Evolutionary conservation across 2,329 filamentous ascomycete species (phyloP).

Genomic region (Dothidotthia symphoricarpi): DNA sequence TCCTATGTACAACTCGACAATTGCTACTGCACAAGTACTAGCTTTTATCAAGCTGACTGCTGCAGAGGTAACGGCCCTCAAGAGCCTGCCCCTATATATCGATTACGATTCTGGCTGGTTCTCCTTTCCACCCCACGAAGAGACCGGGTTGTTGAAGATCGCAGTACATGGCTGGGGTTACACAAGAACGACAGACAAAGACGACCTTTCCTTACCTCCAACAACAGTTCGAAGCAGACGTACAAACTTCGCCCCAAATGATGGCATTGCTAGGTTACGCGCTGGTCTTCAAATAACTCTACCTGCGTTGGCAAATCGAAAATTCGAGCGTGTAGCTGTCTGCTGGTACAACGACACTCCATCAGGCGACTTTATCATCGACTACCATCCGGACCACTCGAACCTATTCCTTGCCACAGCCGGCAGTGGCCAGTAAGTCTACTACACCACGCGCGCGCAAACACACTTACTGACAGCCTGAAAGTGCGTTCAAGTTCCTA

Average conservation of each 20-base stretch:
- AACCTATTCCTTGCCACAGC: conserved; percentile 62
- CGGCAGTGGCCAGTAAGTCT: conserved; percentile 56
- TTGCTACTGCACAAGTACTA: conserved; percentile 10
- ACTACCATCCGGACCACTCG: conserved; percentile 63
- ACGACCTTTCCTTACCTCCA: conserved; percentile 21
- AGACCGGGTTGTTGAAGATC: conserved; percentile 62
- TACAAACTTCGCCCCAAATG: conserved; percentile 23
- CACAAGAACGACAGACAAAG: conserved; percentile 9
- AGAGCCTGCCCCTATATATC: conserved; percentile 15
- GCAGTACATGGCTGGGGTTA: conserved; percentile 71
- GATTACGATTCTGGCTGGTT: conserved; percentile 49
- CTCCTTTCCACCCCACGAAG: conserved; percentile 53
- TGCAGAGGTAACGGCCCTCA: conserved; percentile 1
- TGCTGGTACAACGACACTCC: conserved; percentile 78
- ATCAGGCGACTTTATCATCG: conserved; percentile 68
- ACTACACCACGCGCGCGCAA: neutral
- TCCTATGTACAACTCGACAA: conserved; percentile 8
- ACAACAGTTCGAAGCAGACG: conserved; percentile 39
- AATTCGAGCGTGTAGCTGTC: conserved; percentile 61
- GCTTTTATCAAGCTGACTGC: conserved; percentile 9
- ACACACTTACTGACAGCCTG: neutral
- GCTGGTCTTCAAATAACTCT: conserved; percentile 7
- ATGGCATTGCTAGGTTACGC: conserved; percentile 7
- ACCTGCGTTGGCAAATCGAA: conserved; percentile 52
- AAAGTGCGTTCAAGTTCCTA: conserved; percentile 25